A percentile compares a stretch with the other conserved stretches of the same genome.
Conservation (phyloP, 352 stramenopile genomes). For the Globisporangium mamillatum region DNA sequence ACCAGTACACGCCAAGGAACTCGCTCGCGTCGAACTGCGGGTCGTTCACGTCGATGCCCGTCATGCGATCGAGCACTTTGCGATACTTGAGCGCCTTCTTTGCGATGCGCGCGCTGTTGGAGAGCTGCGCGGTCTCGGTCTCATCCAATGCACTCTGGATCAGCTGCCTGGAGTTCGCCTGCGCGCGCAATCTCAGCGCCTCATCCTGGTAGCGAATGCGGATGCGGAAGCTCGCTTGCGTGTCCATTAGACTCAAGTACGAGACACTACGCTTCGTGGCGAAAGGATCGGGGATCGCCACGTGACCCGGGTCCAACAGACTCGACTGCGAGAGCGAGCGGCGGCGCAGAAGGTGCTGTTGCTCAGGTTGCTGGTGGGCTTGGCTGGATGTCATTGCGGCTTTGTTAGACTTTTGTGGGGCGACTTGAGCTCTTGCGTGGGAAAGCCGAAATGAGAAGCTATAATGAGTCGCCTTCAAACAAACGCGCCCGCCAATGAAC, state of each 20-base stretch:
- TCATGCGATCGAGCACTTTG: constrained; percentile 17
- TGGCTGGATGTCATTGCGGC: background rate
- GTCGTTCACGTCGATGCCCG: constrained; percentile 15
- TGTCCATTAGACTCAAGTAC: background rate
- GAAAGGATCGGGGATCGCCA: background rate
- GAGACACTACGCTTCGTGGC: background rate
- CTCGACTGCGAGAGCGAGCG: constrained; percentile 10
- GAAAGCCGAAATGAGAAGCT: background rate
- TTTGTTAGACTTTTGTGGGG: background rate
- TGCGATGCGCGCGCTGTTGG: constrained; percentile 8
- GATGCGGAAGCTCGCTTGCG: background rate
- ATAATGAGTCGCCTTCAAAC: background rate
- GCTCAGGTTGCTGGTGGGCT: background rate
- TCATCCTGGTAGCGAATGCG: constrained; percentile 45
- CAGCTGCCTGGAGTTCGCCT: constrained; percentile 30
- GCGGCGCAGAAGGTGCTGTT: background rate
- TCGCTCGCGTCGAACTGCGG: constrained; percentile 11
- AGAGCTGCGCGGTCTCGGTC: constrained; percentile 11
- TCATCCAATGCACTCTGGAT: constrained; percentile 27
- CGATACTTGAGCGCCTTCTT: constrained; percentile 23
- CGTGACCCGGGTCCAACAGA: background rate
- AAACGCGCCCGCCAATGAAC: too few species aligned
- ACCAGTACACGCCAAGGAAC: constrained; percentile 13
- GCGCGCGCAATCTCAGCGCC: constrained; percentile 30
- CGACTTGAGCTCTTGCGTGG: background rate